Conservation (phyloP, 2,329 filamentous ascomycete species). For the Fonsecaea monophora region DNA sequence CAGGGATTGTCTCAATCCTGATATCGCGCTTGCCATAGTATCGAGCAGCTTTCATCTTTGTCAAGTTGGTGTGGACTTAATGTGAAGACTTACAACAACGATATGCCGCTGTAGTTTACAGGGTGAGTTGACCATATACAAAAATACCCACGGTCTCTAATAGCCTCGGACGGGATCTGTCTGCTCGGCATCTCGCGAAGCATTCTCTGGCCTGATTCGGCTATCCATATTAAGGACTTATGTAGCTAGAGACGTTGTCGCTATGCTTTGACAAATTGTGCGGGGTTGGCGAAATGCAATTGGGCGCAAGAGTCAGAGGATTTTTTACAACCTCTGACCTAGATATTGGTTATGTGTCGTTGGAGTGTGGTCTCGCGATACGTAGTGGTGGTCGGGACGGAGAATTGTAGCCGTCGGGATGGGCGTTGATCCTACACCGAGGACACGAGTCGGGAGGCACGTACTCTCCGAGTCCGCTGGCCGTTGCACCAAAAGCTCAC, state of each 20-base stretch:
- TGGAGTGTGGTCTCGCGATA: too few species aligned
- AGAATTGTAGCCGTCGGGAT: neutral
- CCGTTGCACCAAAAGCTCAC: too few species aligned
- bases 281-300: neutral
- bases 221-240: conserved; percentile 6
- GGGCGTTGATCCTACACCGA: neutral
- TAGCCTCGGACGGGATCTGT: conserved; percentile 4
- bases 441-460: neutral
- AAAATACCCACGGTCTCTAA: neutral
- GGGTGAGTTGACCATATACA: neutral
- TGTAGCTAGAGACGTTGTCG: neutral
- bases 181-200: conserved; percentile 1
- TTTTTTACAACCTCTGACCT: too few species aligned
- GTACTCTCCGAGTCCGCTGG: too few species aligned
- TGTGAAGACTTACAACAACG: neutral
- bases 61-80: neutral
- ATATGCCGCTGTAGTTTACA: neutral
- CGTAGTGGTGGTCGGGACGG: too few species aligned
- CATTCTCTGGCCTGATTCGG: conserved; percentile 1
- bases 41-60: conserved; percentile 12
- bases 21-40: conserved; percentile 12
- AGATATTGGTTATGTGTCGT: neutral
- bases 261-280: neutral
- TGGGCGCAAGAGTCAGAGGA: neutral
- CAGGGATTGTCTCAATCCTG: conserved; percentile 12